Conservation (phyloP, 75 land plant species). For the Sequoiadendron giganteum region DNA sequence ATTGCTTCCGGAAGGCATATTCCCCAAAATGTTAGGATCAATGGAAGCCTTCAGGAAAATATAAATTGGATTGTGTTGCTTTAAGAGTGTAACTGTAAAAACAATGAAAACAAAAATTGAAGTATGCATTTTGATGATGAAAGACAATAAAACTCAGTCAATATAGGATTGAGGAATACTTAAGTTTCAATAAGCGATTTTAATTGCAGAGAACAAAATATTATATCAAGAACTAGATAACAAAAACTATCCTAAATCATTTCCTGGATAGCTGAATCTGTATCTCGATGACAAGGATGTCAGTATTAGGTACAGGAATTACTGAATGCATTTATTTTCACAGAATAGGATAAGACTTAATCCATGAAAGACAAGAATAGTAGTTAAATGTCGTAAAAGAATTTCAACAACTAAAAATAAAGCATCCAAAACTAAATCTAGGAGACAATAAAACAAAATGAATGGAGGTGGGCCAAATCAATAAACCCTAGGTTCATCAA, state of each 20-base stretch:
- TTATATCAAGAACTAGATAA: not conserved
- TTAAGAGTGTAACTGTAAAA: not conserved
- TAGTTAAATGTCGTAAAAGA: not conserved
- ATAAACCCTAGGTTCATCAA: not conserved
- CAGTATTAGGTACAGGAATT: not conserved
- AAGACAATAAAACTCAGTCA: not conserved
- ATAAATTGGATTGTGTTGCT: not conserved
- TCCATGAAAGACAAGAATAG: not conserved
- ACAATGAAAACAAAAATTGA: not conserved
- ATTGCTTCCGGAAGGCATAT: not conserved
- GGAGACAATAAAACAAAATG: not conserved
- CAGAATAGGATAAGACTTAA: not conserved
- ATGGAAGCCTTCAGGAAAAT: not conserved
- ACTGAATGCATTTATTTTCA: not conserved
- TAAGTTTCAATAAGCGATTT: not conserved
- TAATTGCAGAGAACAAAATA: not conserved
- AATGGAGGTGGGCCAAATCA: not conserved
- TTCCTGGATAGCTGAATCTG: not conserved
- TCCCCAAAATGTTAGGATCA: not conserved
- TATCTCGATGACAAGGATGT: not conserved
- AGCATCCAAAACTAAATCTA: not conserved
- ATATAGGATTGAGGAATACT: not conserved
- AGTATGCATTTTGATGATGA: not conserved
- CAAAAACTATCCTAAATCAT: not conserved
- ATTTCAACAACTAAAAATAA: not conserved